Evolutionary conservation across 371 early-diverging fungal genomes (phyloP).

Genomic region (Mortierella sp.): DNA sequence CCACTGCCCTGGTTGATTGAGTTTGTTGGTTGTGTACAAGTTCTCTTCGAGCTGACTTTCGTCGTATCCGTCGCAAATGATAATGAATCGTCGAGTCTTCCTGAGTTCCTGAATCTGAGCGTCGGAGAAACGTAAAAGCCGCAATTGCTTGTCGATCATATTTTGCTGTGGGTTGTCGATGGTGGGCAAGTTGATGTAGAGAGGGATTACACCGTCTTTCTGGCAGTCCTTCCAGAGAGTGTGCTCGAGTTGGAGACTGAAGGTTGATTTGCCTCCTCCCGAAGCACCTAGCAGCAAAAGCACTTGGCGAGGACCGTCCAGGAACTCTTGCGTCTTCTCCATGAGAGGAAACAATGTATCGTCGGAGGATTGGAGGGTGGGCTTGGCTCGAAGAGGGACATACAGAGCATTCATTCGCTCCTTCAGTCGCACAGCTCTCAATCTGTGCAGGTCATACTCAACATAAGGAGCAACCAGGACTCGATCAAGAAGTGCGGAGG

Average conservation of each 20-base stretch:
- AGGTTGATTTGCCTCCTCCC: conserved; percentile 21
- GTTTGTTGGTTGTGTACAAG: neutral
- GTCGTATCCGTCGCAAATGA: conserved; percentile 20
- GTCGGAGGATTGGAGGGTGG: neutral
- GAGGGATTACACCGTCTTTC: neutral
- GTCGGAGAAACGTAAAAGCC: neutral
- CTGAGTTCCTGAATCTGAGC: conserved; percentile 3
- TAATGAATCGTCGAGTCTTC: neutral
- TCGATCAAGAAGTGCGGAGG: too few species aligned
- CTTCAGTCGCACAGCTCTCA: too few species aligned
- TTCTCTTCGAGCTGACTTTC: conserved; percentile 1
- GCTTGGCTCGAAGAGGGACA: too few species aligned
- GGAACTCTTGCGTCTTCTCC: conserved; percentile 1
- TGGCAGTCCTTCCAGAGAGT: conserved; percentile 1
- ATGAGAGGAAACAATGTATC: neutral
- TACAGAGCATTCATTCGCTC: too few species aligned
- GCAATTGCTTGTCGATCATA: conserved; percentile 5
- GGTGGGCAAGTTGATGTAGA: neutral
- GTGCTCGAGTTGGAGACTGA: neutral
- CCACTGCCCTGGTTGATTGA: conserved; percentile 1
- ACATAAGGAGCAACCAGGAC: too few species aligned
- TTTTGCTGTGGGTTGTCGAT: neutral
- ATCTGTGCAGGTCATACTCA: too few species aligned
- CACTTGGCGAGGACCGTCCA: neutral
- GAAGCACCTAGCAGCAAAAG: conserved; percentile 17